Base-by-base conservation (phyloP, 306 rosid species). In the Trifolium dubium region DNA sequence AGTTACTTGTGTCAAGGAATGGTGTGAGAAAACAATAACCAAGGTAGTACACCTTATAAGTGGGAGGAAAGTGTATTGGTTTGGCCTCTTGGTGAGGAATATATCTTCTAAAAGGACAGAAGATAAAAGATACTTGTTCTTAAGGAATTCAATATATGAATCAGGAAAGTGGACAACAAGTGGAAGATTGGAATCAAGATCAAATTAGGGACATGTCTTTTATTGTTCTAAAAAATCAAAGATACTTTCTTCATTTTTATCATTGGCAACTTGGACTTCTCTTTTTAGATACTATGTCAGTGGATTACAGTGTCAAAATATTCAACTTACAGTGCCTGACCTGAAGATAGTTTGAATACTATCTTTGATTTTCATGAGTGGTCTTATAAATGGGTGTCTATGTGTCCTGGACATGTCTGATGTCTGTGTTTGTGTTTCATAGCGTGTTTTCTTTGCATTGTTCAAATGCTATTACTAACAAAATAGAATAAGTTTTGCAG, bases 31-130 rank as follows among this genome's bases (percentile, higher is more conserved):
- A 82, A 65, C 77, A 55, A 74, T 72, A 59, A 74, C 53, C 59
- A 66, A 55, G 34, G 1, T 83, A 75, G 88, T 77, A 80, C 74
- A 80, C 76, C 90, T 85, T 88, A 86, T 90, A 90, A 66, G 86
- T 80, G 66, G 89, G 82, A 81, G 80, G 80, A 59, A 84, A 83
- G 78, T 47, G 32, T 53, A 77, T 11, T 78, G 67, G 19, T 72
- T 75, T 30, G 54, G 79, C 85, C 72, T 83, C 77, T 80, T 83
- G 91, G 85, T 64, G 3, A 88, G 83, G 41, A 31, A 83, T 83
- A 88, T 88, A 83, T 88, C 84, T 82, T 79, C 62, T 19, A 53
- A 59, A 83, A 83, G 77, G 92, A 73, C 61, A 50, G 56, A 86
- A 83, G 78, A 83, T 80, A 81, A 78, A 78, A 84, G 80, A 67